phyloP scores from a whole-genome alignment of 768 basidiomycete species.

The Suillus occidentalis region DNA sequence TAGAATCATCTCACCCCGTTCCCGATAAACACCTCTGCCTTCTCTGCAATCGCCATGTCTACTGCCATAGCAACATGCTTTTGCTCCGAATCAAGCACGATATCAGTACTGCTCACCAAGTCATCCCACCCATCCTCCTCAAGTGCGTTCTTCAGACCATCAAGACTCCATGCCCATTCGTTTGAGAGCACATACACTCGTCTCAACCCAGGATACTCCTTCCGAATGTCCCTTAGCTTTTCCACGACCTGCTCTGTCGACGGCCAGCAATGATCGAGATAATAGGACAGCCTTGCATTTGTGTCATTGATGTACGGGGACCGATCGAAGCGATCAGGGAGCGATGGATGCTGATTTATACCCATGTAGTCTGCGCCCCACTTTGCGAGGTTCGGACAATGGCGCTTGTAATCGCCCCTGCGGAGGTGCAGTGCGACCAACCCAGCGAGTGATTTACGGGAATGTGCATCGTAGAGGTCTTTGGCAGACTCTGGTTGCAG shows the following conservation, averaged over 20 bases:
- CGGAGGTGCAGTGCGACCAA: slow-evolving; percentile 57
- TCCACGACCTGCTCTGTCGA: slow-evolving; percentile 41
- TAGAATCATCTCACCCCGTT: slow-evolving; percentile 50
- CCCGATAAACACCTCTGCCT: slow-evolving; percentile 59
- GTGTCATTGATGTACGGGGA: slow-evolving; percentile 13
- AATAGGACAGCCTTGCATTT: slow-evolving; percentile 30
- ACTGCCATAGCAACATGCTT: slow-evolving; percentile 49
- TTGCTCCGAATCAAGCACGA: slow-evolving; percentile 46
- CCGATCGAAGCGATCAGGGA: slow-evolving; percentile 43
- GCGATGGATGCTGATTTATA: slow-evolving; percentile 43
- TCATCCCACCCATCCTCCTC: slow-evolving; percentile 51
- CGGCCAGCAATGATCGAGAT: slow-evolving; percentile 45
- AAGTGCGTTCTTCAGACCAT: slow-evolving; percentile 38
- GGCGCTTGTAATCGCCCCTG: slow-evolving; percentile 56
- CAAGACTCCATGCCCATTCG: slow-evolving; percentile 45
- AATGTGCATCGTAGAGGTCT: slow-evolving; percentile 18
- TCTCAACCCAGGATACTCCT: slow-evolving; percentile 30
- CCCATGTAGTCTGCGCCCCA: slow-evolving; percentile 51
- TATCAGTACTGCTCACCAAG: slow-evolving; percentile 41
- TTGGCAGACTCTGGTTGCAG: slow-evolving; percentile 36
- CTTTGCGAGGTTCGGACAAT: slow-evolving; percentile 49
- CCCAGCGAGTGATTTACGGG: slow-evolving; percentile 34
- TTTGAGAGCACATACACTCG: slow-evolving; percentile 55
- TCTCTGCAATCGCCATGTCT: slow-evolving; percentile 60
- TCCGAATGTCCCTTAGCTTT: slow-evolving; percentile 36